These are phyloP conservation scores for Lolium perenne DNA, from an alignment of 176 grass and related monocot genomes.

Conservation along the genomic window DNA sequence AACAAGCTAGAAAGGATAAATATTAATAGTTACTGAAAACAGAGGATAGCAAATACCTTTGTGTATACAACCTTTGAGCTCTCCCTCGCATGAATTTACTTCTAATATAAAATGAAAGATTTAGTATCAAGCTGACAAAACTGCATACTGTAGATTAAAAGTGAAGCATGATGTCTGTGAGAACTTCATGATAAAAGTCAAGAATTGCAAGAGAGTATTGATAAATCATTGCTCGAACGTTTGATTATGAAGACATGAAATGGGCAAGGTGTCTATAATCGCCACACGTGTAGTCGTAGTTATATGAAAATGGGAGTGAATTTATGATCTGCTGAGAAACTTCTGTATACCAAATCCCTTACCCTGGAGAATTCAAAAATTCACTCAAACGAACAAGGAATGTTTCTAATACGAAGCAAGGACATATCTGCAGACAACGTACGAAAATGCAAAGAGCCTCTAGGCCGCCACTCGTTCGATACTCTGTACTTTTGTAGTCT, in stretches of 20 bases:
- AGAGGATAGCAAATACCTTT: conserved; percentile 52
- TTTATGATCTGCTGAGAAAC: too few relatives aligned
- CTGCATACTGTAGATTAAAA: neutral
- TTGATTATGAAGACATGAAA: neutral
- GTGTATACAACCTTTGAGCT: conserved; percentile 56
- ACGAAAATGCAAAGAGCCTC: conserved; percentile 1
- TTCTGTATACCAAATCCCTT: too few relatives aligned
- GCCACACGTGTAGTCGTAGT: neutral
- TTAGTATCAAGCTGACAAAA: conserved; percentile 19
- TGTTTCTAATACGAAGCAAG: neutral
- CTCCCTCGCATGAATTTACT: conserved; percentile 59
- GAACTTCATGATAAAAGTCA: conserved; percentile 19
- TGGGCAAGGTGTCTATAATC: neutral
- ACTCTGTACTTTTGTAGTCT: too few relatives aligned
- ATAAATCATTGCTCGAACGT: neutral
- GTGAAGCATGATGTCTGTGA: neutral
- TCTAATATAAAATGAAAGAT: neutral
- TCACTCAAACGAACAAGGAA: neutral
- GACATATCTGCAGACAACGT: neutral
- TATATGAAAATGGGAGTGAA: too few relatives aligned
- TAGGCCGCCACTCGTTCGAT: too few relatives aligned
- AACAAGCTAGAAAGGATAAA: neutral
- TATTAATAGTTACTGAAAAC: neutral
- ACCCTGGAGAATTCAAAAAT: neutral
- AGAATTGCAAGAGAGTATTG: neutral